Percentiles rank a stretch among this genome's conserved stretches.
Conservation (phyloP, 2,329 filamentous ascomycete genomes). For the Mycosphaerella arachidis region DNA sequence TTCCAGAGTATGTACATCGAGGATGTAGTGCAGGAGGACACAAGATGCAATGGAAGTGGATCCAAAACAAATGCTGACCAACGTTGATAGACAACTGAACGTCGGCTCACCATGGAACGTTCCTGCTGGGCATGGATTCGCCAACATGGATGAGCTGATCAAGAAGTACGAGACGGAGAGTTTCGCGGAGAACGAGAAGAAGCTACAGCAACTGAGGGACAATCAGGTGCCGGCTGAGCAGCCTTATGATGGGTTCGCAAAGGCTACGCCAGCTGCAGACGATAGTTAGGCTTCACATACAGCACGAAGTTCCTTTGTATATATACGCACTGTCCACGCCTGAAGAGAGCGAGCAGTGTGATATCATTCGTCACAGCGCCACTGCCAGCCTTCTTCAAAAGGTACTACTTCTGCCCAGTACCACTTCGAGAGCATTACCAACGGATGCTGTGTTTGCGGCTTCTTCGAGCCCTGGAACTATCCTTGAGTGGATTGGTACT, state of each 20-base stretch:
- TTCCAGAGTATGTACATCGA: constrained; percentile 56
- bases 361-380: no score
- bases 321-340: constrained; percentile 2
- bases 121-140: constrained; percentile 54
- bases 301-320: constrained; percentile 11
- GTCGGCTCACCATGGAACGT: constrained; percentile 60
- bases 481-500: no score
- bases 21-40: neutral
- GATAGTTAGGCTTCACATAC: constrained; percentile 10
- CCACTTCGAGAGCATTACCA: no score
- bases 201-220: constrained; percentile 42
- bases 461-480: no score
- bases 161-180: constrained; percentile 59
- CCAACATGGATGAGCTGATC: constrained; percentile 56
- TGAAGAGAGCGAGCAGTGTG: neutral
- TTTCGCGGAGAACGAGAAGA: constrained; percentile 53
- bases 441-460: no score
- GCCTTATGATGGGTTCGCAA: constrained; percentile 25
- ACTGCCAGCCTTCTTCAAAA: no score
- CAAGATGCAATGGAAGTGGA: neutral
- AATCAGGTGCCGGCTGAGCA: constrained; percentile 34
- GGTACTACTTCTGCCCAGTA: no score
- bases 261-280: constrained; percentile 22
- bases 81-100: constrained; percentile 54
- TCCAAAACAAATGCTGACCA: neutral